Evolutionary conservation across 129 eudicot species (phyloP), one percentile per base, ranked within the genome.

Genomic region (Pseudognaphalium luteoalbum): DNA sequence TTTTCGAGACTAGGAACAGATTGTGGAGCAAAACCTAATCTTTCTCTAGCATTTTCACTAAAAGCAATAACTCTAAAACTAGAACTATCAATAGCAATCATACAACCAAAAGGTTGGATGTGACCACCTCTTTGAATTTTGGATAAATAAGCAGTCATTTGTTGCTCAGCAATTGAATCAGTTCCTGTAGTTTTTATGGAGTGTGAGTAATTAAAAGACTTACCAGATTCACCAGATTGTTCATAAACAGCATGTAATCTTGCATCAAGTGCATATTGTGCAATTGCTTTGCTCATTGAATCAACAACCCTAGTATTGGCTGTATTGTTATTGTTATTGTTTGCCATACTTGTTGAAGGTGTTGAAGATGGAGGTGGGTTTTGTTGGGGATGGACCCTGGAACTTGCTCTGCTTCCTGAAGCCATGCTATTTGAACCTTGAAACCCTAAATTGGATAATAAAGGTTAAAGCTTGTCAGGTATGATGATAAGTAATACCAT

Each of bases 31-130:
- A 89, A 72, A 58, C 87, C 87, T n/a, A 95, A 82, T 77, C 94
- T 77, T 42, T 91, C 99, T 19, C 82, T 63, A 11, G 99, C 97
- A 76, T 95, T 95, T 44, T 84, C 87, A 47, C 97, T 91, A 57
- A 77, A 95, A 7, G 89, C 97, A 10, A 95, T 89, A 0, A 95
- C 90, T 34, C 70, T 72, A 75, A 85, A 91, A 62, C 58, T 80
- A 33, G 84, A 66, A 41, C 82, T 92, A 34, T 89, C 89, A 12
- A 89, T 85, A 7, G 96, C 93, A 68, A 95, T 80, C 88, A 88
- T 89, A 68, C 99, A 95, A 17, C 99, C 99, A 75, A 89, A 91
- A 57, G 99, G 97, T 42, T 95, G 99, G 34, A 91, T 87, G 73
- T 59, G 87, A 2, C 99, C 99, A 3, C 99, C 99, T 32, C 97